A percentile compares a stretch with the other conserved stretches of the same genome.
Evolutionary conservation across 179 eudicot genomes (phyloP).

Genomic region (Drosera spatulata): DNA sequence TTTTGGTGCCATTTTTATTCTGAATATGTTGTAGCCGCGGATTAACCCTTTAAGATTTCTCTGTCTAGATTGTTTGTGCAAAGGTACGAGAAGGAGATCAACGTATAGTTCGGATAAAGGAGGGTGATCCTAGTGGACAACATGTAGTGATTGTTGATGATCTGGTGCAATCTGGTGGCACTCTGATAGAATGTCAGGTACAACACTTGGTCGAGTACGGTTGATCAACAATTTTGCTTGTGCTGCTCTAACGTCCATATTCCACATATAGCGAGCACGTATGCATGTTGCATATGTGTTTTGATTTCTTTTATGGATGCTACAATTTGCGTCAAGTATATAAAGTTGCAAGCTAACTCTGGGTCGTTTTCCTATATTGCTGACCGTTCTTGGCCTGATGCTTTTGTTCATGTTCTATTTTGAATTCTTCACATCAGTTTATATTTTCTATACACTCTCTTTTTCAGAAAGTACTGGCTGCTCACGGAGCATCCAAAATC

Average conservation of each 20-base stretch:
- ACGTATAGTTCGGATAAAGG: slow-evolving; percentile 86
- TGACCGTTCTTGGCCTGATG: too few species aligned
- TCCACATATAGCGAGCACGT: too few species aligned
- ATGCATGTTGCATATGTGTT: too few species aligned
- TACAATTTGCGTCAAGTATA: too few species aligned
- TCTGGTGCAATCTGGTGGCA: slow-evolving; percentile 97
- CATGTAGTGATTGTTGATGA: slow-evolving; percentile 99
- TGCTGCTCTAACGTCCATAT: too few species aligned
- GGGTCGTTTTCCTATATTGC: too few species aligned
- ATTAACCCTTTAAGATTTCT: not conserved
- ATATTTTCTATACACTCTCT: not conserved
- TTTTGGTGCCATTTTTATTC: too few species aligned
- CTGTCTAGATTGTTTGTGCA: slow-evolving; percentile 69
- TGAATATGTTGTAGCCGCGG: not conserved
- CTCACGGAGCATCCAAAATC: slow-evolving; percentile 85
- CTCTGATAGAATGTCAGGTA: slow-evolving; percentile 93
- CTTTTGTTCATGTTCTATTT: not conserved
- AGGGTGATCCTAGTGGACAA: slow-evolving; percentile 95
- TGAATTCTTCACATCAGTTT: not conserved
- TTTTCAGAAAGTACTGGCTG: slow-evolving; percentile 80
- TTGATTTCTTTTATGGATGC: too few species aligned
- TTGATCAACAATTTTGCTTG: too few species aligned
- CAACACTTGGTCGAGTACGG: not conserved
- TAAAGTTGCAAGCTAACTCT: too few species aligned
- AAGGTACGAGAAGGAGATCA: slow-evolving; percentile 98